phyloP scores from a whole-genome alignment of 257 asterid species.

The Nicotiana benthamiana region DNA sequence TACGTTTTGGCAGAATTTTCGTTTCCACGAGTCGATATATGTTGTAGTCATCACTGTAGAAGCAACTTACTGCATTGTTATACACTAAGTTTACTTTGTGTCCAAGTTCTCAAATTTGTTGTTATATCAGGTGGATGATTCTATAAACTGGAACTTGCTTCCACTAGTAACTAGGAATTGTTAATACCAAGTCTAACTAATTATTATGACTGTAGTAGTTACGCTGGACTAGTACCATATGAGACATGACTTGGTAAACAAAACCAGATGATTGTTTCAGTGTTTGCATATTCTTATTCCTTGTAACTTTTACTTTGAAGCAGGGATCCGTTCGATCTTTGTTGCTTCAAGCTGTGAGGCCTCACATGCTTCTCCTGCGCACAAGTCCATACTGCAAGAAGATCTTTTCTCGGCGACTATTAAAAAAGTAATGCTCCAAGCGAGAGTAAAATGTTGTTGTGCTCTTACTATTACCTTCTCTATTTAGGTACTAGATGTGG shows the following conservation, averaged over 20 bases:
- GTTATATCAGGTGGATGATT: not conserved
- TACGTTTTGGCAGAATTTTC: not conserved
- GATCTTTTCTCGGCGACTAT: constrained; percentile 31
- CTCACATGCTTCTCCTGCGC: constrained; percentile 21
- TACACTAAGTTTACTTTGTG: not conserved
- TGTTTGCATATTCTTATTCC: not conserved
- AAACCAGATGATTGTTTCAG: not conserved
- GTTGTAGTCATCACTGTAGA: not conserved
- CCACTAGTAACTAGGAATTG: not conserved
- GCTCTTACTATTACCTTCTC: not conserved
- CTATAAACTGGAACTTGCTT: not conserved
- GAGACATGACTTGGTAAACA: not conserved
- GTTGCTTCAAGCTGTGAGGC: constrained; percentile 23
- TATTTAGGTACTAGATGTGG: constrained; percentile 2
- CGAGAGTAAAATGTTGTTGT: constrained; percentile 17
- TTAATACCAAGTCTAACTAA: not conserved
- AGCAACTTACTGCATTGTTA: not conserved
- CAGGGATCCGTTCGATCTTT: constrained; percentile 25
- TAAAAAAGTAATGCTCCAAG: constrained; percentile 24
- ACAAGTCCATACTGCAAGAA: constrained; percentile 40
- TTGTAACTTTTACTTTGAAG: not conserved
- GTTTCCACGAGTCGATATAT: not conserved
- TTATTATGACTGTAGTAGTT: no score
- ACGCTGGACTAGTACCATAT: not conserved
- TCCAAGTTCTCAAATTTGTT: not conserved